phyloP scores from a whole-genome alignment of 2,329 filamentous ascomycete species.

The Venturia carpophila region DNA sequence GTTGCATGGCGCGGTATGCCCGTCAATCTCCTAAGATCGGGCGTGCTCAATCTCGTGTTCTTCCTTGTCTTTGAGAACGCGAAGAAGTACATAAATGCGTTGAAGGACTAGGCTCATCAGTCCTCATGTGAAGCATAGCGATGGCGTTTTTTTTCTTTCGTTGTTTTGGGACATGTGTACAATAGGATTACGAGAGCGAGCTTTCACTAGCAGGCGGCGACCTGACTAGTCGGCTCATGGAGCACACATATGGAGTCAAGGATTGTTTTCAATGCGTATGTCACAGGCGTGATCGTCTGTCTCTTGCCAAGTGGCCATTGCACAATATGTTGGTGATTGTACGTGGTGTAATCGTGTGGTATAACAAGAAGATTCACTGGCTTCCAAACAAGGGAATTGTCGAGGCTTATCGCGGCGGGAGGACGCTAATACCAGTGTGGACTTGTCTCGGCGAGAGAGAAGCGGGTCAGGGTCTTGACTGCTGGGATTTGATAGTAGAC shows the following conservation, averaged over 20 bases:
- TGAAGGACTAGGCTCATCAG: constrained; percentile 24
- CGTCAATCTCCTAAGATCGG: constrained; percentile 74
- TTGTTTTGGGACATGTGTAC: constrained; percentile 2
- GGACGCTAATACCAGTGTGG: neutral
- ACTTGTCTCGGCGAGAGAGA: neutral
- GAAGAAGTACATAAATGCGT: constrained; percentile 50
- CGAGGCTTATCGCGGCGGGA: neutral
- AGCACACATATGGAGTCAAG: neutral
- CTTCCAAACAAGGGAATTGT: no score
- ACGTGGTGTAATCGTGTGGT: neutral
- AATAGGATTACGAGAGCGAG: neutral
- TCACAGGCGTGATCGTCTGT: no score
- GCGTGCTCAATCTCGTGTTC: constrained; percentile 79
- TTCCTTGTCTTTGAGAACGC: constrained; percentile 81
- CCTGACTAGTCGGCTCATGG: neutral
- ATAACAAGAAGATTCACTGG: no score
- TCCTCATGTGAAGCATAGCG: constrained; percentile 8
- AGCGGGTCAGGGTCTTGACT: neutral
- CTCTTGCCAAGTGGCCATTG: neutral
- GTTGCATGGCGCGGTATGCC: constrained; percentile 49
- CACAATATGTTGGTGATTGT: neutral
- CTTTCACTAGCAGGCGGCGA: constrained; percentile 8
- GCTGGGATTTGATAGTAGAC: neutral
- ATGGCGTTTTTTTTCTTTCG: constrained; percentile 18
- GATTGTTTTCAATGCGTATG: no score